These are phyloP conservation scores for Gilbertella persicaria DNA, from an alignment of 371 early-diverging fungal species.

Conservation along the genomic window DNA sequence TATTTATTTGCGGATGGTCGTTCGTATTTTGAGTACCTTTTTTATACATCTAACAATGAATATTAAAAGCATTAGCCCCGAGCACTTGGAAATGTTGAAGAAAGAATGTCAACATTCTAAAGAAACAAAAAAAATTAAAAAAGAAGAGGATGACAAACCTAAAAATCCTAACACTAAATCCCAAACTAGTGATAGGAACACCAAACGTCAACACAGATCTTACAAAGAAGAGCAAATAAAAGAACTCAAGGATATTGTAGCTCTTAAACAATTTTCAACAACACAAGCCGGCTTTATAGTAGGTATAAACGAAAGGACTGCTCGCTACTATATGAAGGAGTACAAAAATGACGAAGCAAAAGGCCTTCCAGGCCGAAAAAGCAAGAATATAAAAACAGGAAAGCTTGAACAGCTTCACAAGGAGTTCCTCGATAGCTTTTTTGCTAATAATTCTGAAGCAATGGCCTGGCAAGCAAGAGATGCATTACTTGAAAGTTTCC, in stretches of 20 bases:
- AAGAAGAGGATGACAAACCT: no score
- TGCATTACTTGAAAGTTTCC: slow-evolving; percentile 8
- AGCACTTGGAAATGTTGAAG: no score
- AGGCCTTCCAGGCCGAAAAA: slow-evolving; percentile 6
- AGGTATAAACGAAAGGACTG: slow-evolving; percentile 11
- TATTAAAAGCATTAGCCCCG: no score
- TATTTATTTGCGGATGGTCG: no score
- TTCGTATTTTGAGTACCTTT: no score
- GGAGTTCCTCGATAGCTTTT: slow-evolving; percentile 6
- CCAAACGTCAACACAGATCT: no score
- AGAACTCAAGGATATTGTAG: slow-evolving; percentile 15
- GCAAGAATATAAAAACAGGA: neutral
- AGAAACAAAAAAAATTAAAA: no score
- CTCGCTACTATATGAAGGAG: slow-evolving; percentile 10
- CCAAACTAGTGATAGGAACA: no score
- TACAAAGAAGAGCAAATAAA: no score
- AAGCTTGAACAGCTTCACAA: slow-evolving; percentile 9
- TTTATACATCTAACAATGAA: no score
- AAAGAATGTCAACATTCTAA: no score
- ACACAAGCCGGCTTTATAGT: slow-evolving; percentile 7
- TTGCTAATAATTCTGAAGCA: neutral
- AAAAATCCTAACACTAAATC: no score
- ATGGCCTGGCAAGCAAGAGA: slow-evolving; percentile 12
- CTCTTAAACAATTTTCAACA: slow-evolving; percentile 5
- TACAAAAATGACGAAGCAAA: slow-evolving; percentile 16